A percentile compares a stretch with the other conserved stretches of the same genome.
Conservation (phyloP, 1,139 yeast genomes). For the Candida albicans region DNA sequence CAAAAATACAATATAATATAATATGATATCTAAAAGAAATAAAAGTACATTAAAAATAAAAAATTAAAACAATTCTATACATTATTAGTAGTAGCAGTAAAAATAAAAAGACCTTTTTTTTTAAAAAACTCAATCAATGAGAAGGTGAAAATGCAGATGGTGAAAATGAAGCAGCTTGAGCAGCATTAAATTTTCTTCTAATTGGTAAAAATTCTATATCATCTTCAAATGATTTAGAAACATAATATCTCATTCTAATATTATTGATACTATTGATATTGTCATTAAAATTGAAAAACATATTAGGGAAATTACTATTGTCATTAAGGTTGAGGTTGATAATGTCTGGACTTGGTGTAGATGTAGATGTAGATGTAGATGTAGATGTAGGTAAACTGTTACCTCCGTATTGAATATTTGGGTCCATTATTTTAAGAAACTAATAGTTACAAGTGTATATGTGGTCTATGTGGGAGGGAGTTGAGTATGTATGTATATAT, state of each 20-base stretch:
- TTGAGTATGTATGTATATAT: too few species aligned
- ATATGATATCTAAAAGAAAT: too few species aligned
- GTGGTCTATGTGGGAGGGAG: too few species aligned
- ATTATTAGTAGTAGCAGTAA: too few species aligned
- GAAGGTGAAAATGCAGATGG: slow-evolving; percentile 25
- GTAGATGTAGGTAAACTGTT: slow-evolving; percentile 25
- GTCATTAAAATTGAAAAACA: background rate
- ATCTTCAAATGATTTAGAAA: slow-evolving; percentile 65
- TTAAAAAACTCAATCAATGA: background rate
- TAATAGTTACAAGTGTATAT: too few species aligned
- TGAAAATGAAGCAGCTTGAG: slow-evolving; percentile 56
- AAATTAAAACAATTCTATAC: too few species aligned
- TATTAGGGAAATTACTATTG: slow-evolving; percentile 2
- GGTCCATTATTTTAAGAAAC: background rate
- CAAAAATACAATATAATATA: too few species aligned
- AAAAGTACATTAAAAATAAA: too few species aligned
- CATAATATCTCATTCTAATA: slow-evolving; percentile 41
- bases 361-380: too few species aligned
- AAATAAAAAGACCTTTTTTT: too few species aligned
- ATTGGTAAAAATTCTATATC: slow-evolving; percentile 56
- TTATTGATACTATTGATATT: slow-evolving; percentile 3
- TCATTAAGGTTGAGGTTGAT: background rate
- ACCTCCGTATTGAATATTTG: slow-evolving; percentile 40
- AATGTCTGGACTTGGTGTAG: too few species aligned
- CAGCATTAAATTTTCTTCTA: slow-evolving; percentile 53